Percentiles rank a stretch among this genome's conserved stretches.
Evolutionary conservation across 805 yeast species (phyloP).

Genomic region (Gaillardinia entomophila): DNA sequence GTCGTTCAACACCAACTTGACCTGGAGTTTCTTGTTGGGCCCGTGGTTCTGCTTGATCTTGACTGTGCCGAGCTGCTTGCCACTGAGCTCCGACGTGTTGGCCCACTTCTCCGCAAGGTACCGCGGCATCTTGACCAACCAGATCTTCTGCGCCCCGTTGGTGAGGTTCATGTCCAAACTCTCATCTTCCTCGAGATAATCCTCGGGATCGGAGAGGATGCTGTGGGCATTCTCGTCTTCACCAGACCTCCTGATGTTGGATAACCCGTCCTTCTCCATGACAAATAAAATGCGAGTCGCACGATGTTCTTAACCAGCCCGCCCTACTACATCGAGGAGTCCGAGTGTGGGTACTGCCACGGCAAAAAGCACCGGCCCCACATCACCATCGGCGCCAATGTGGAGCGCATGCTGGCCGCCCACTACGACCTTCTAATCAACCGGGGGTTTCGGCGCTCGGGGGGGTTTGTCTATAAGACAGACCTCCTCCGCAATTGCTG

Average conservation of each 20-base stretch:
- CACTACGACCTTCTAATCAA: conserved; percentile 65
- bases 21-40: conserved; percentile 30
- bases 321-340: conserved; percentile 40
- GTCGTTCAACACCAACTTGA: conserved; percentile 54
- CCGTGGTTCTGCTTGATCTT: conserved; percentile 52
- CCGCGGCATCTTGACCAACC: conserved; percentile 90
- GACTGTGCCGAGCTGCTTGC: conserved; percentile 76
- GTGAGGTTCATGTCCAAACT: conserved; percentile 71
- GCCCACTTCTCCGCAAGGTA: conserved; percentile 81
- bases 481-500: conserved; percentile 75
- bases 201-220: conserved; percentile 38
- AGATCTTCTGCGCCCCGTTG: conserved; percentile 64
- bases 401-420: conserved; percentile 39
- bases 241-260: neutral
- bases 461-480: conserved; percentile 55
- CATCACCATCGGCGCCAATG: conserved; percentile 32
- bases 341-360: conserved; percentile 71
- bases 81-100: conserved; percentile 51
- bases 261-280: neutral
- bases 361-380: conserved; percentile 30
- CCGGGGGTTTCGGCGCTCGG: conserved; percentile 76
- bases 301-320: conserved; percentile 30
- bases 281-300: neutral
- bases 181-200: conserved; percentile 51
- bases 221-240: conserved; percentile 20